Base-by-base conservation (phyloP, 2,329 filamentous ascomycete genomes). In the Hortaea werneckii region DNA sequence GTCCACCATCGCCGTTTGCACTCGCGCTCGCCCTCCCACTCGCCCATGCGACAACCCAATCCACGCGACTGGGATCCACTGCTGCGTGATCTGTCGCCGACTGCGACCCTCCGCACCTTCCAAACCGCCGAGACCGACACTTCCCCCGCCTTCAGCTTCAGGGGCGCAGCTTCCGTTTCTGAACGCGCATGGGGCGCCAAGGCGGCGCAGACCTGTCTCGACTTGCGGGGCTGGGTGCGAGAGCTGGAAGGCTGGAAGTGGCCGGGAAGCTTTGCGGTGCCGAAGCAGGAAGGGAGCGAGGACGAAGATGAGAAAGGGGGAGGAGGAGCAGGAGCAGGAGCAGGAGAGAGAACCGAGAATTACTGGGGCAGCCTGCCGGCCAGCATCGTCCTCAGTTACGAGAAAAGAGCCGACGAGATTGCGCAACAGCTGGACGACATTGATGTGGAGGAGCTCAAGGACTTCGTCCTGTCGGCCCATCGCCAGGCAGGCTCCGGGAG, bases 371-470 rank as follows among this genome's bases (percentile, higher is more conserved):
- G 84, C 58, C 67, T 96, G 32, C 77, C 78, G 0, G 75, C 76
- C 2, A 65, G 71, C 11, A 74, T 84, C 34, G 79, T 94, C 1
- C 66, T 75, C 40, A 68, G 70, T 42, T 89, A 92, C 63, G 85
- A 92, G 57, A 68, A 65, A 46, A 79, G 89, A 35, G 72, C 94
- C 9, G 82, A 85, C 44, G 78, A 85, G 52, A 94, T 96, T 48
- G 74, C 72, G 10, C 71, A 74, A 39, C 80, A 81, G 46, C 70
- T 92, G 68, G 78, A 85, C 46, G 74, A 77, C 35, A 70, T 92
- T 43, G 78, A 85, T 44, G 72, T 94, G 35, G 86, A 96, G 58
- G 87, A 94, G 52, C 81, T 98, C 61, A 96, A 98, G 69, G 79
- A 77, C 39, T 85, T 90, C 59, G 85, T 95, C 54, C 70, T 95